These are phyloP conservation scores for Umbelopsis sp. DNA, from an alignment of 192 early-diverging fungal genomes.

Conservation along the genomic window DNA sequence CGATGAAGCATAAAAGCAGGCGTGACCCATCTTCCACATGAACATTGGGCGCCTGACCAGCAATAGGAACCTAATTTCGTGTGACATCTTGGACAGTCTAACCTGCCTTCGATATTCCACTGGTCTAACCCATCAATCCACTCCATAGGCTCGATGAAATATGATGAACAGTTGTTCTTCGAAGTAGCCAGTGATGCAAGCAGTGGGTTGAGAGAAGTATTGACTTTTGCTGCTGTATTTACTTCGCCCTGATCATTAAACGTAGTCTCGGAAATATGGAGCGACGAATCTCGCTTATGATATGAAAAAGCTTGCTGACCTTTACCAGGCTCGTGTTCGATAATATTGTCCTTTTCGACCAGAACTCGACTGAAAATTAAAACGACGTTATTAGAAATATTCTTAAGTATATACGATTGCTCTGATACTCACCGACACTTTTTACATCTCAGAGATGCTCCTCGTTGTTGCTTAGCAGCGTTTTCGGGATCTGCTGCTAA, in stretches of 20 bases:
- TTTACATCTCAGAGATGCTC: constrained; percentile 50
- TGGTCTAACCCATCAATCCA: constrained; percentile 72
- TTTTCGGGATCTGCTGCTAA: constrained; percentile 54
- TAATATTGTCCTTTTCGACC: constrained; percentile 61
- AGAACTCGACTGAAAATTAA: constrained; percentile 51
- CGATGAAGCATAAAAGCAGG: constrained; percentile 79
- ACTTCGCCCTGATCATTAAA: background rate
- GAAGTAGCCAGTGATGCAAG: constrained; percentile 33
- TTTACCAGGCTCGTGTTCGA: constrained; percentile 68
- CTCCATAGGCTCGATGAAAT: constrained; percentile 84
- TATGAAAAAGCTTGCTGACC: constrained; percentile 76
- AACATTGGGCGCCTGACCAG: constrained; percentile 82
- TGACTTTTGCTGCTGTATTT: constrained; percentile 5
- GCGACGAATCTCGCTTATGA: constrained; percentile 63
- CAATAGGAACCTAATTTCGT: constrained; percentile 79
- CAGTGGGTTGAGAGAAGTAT: constrained; percentile 25
- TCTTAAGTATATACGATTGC: background rate
- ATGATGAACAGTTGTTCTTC: constrained; percentile 62
- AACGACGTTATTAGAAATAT: background rate
- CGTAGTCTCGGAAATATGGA: constrained; percentile 39
- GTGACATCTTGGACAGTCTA: constrained; percentile 78
- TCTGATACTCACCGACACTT: constrained; percentile 50
- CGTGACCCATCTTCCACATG: constrained; percentile 80
- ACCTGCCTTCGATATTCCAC: constrained; percentile 64
- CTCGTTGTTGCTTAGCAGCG: constrained; percentile 12